Evolutionary conservation across 768 basidiomycete species (phyloP).

Genomic region (Leccinum aurantiacum): DNA sequence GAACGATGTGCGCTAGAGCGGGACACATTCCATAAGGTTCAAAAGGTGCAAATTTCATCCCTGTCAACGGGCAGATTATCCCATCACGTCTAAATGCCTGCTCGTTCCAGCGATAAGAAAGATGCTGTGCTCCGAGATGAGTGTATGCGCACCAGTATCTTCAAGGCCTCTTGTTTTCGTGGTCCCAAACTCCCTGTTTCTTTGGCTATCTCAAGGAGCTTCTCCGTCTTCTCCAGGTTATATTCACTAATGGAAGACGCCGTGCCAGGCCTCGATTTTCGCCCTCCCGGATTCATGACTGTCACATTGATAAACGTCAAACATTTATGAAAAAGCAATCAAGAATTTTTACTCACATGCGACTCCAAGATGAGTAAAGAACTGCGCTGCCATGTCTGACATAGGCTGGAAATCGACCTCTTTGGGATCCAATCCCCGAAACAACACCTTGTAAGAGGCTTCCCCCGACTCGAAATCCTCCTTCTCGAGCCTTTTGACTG

Average conservation of each 20-base stretch:
- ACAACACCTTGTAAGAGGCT: neutral
- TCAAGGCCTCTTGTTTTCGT: neutral
- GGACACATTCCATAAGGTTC: neutral
- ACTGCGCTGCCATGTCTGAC: neutral
- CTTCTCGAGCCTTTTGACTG: neutral
- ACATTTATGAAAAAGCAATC: neutral
- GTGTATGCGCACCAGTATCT: neutral
- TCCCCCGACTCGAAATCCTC: neutral
- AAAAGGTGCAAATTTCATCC: neutral
- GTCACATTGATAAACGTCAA: neutral
- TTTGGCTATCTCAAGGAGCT: neutral
- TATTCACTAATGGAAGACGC: neutral
- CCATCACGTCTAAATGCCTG: constrained; percentile 3
- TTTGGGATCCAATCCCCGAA: neutral
- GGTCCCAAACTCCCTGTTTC: neutral
- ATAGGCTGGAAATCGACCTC: neutral
- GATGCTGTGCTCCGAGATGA: neutral
- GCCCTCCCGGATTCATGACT: constrained; percentile 3
- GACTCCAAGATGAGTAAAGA: constrained; percentile 6
- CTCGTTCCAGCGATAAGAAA: neutral
- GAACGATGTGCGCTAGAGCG: neutral
- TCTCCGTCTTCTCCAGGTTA: neutral
- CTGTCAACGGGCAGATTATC: neutral
- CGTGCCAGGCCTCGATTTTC: neutral
- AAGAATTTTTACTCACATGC: neutral